Percentiles rank a stretch among this genome's conserved stretches.
phyloP scores from a whole-genome alignment of 1,139 yeast species.

The Yamadazyma aaseri region DNA sequence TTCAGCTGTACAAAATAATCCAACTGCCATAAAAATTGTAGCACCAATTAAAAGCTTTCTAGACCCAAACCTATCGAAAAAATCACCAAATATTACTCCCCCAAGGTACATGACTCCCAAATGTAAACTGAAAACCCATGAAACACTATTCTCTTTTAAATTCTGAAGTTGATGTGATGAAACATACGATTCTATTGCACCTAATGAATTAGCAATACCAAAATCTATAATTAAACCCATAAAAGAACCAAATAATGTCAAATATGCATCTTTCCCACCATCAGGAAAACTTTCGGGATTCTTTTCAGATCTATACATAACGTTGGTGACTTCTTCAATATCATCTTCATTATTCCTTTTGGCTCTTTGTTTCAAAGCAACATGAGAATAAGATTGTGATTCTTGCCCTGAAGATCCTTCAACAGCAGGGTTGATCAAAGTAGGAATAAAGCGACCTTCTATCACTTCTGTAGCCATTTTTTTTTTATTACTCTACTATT shows the following conservation, averaged over 20 bases:
- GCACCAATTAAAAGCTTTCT: slow-evolving; percentile 46
- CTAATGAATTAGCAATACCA: slow-evolving; percentile 59
- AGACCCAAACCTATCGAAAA: slow-evolving; percentile 59
- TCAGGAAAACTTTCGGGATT: slow-evolving; percentile 51
- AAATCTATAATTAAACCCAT: slow-evolving; percentile 59
- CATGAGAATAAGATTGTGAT: background rate
- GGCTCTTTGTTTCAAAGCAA: slow-evolving; percentile 2
- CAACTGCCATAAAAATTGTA: slow-evolving; percentile 41
- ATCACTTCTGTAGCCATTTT: too few relatives aligned
- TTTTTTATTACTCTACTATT: too few relatives aligned
- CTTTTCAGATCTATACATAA: slow-evolving; percentile 24
- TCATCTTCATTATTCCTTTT: slow-evolving; percentile 1
- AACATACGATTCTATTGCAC: slow-evolving; percentile 61
- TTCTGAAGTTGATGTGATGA: slow-evolving; percentile 47
- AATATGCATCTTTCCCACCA: slow-evolving; percentile 58
- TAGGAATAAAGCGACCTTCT: too few relatives aligned
- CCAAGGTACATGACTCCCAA: slow-evolving; percentile 56
- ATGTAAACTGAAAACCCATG: slow-evolving; percentile 65
- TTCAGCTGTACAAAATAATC: slow-evolving; percentile 54
- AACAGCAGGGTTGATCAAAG: too few relatives aligned
- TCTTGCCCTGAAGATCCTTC: background rate
- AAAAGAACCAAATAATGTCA: slow-evolving; percentile 62
- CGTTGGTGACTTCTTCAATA: slow-evolving; percentile 3
- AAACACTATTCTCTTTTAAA: slow-evolving; percentile 43
- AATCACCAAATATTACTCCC: slow-evolving; percentile 60